Conservation (phyloP, 1,284 basidiomycete species). For the Trametes pubescens region DNA sequence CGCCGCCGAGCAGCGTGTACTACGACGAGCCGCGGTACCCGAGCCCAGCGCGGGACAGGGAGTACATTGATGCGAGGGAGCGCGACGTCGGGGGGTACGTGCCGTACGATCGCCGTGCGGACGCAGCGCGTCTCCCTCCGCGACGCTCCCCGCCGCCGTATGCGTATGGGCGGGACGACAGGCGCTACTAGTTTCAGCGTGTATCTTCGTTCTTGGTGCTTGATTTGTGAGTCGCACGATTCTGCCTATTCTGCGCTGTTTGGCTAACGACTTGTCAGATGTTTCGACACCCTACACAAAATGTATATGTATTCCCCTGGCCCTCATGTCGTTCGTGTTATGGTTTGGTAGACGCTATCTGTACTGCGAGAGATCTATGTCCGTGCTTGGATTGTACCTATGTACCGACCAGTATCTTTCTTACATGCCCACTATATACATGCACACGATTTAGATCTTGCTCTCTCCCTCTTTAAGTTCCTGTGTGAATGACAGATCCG, state of each 20-base stretch:
- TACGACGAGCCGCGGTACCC: conserved; percentile 38
- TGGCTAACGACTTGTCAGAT: not conserved
- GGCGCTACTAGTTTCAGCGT: conserved; percentile 32
- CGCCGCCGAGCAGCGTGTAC: conserved; percentile 30
- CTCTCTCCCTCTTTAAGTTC: no score
- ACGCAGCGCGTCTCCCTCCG: conserved; percentile 31
- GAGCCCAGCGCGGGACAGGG: conserved; percentile 36
- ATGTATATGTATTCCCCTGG: not conserved
- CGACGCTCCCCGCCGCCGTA: conserved; percentile 39
- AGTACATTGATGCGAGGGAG: conserved; percentile 36
- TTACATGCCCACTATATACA: no score
- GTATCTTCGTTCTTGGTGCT: conserved; percentile 19
- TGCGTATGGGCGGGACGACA: conserved; percentile 38
- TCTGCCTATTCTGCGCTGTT: not conserved
- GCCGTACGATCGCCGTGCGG: conserved; percentile 35
- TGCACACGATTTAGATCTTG: no score
- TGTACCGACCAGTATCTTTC: not conserved
- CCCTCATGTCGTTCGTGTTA: not conserved
- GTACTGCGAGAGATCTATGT: not conserved
- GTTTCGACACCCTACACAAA: conserved; percentile 6
- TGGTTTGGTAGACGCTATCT: not conserved
- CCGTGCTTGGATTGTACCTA: conserved; percentile 11
- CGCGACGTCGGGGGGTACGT: conserved; percentile 33
- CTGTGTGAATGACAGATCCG: no score
- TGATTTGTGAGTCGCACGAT: conserved; percentile 20